Evolutionary conservation across 2,329 filamentous ascomycete genomes (phyloP).

Genomic region (Phoma sp.): DNA sequence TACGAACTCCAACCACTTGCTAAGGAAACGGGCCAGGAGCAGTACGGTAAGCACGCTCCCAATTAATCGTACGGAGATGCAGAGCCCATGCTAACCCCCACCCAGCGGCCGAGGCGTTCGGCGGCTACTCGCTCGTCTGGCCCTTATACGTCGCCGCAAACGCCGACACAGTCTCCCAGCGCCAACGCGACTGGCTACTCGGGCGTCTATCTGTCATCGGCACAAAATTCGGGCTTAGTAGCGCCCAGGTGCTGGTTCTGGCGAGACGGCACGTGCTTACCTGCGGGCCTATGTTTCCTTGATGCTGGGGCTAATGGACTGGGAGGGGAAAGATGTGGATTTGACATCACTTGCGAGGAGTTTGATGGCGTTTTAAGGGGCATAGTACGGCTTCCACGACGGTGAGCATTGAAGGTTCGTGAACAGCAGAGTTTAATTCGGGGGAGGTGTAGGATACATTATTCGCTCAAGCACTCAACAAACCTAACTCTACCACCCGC

Average conservation of each 20-base stretch:
- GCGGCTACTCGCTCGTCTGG: slow-evolving; percentile 51
- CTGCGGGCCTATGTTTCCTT: slow-evolving; percentile 46
- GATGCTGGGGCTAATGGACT: too few relatives aligned
- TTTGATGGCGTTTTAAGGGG: not conserved
- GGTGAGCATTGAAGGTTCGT: not conserved
- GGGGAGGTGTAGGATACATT: not conserved
- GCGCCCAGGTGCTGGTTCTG: slow-evolving; percentile 44
- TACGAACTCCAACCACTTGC: slow-evolving; percentile 47
- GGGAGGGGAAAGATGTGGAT: not conserved
- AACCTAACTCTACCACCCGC: too few relatives aligned
- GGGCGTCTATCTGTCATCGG: slow-evolving; percentile 47
- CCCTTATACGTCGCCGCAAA: slow-evolving; percentile 49
- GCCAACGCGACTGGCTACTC: slow-evolving; percentile 47
- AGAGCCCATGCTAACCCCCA: slow-evolving; percentile 12
- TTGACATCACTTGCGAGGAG: not conserved
- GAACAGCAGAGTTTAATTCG: too few relatives aligned
- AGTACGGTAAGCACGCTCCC: slow-evolving; percentile 34
- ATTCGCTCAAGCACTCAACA: too few relatives aligned
- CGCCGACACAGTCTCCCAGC: slow-evolving; percentile 44
- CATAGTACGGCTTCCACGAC: too few relatives aligned
- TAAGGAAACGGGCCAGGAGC: slow-evolving; percentile 42
- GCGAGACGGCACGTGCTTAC: slow-evolving; percentile 45
- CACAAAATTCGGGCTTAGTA: slow-evolving; percentile 44
- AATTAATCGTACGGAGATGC: too few relatives aligned
- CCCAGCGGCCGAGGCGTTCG: slow-evolving; percentile 47